Evolutionary conservation across 768 basidiomycete genomes (phyloP), one percentile per base, ranked within the genome.

Genomic region (Boletus pseudopeckii): DNA sequence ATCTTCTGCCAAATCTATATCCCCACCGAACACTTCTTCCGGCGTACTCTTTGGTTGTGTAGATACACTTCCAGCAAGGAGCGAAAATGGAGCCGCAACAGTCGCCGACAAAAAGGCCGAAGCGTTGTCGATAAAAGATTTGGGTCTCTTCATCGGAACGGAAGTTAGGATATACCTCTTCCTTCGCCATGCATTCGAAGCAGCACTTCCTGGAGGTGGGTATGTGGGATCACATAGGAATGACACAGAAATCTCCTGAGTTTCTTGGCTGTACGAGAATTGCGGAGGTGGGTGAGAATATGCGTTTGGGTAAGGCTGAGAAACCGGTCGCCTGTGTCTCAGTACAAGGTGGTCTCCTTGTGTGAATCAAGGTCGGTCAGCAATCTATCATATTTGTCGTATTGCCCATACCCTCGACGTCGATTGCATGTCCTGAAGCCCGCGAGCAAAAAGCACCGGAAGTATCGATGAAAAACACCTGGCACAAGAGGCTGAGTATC

Each of bases 391-490:
- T 17, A 44, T 45, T 37, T 44, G 44, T 6, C 28, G 24, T 28
- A 36, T 45, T 43, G 18, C 15, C 57, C 71, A 22, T 68, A 86
- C 90, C 80, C 76, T 92, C 83, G 34, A 92, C 71, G 61, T 93
- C 90, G 36, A 93, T 73, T 8, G 90, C 91, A 70, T 92, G 90
- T 0, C 91, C 91, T 15, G 90, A 81, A 4, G 82, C 80, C 59
- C 86, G 79, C 9, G 90, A 89, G 66, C 88, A 92, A 39, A 92
- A 70, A 10, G 82, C 83, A 18, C 91, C 90, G 18, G 81, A 80
- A 2, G 80, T 78, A 66, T 93, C 91, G 49, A 92, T 80, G 72
- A 89, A 92, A 73, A 91, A 92, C 17, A 92, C 87, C 87, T 92
- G 48, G 38, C 4, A 45, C 22, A 32, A 48, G 18, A 33, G 39